Percentiles rank a stretch among this genome's conserved stretches.
These are phyloP conservation scores for Senecio squalidus DNA, from an alignment of 140 eudicot species.

Conservation along the genomic window DNA sequence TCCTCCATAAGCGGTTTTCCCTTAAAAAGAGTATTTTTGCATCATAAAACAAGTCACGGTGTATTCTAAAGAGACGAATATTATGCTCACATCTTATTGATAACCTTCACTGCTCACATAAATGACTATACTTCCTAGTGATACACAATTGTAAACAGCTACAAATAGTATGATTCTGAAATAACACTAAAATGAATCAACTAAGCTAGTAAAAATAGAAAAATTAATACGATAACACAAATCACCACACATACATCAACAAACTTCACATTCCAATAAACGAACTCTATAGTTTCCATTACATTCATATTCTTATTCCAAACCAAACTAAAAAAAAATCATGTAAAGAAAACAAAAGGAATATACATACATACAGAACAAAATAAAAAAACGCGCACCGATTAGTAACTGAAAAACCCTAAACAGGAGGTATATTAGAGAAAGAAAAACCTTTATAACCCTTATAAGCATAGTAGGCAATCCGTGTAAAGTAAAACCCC, in stretches of 20 bases:
- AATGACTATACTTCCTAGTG: too few relatives aligned
- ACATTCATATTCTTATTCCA: conserved; percentile 28
- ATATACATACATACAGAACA: conserved; percentile 17
- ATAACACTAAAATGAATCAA: background rate
- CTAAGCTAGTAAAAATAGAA: background rate
- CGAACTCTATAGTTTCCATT: conserved; percentile 26
- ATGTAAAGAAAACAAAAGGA: conserved; percentile 3
- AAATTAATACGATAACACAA: background rate
- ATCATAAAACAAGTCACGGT: too few relatives aligned
- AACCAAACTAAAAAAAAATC: conserved; percentile 1
- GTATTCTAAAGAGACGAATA: too few relatives aligned
- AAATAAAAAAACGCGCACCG: background rate
- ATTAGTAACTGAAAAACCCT: conserved; percentile 24
- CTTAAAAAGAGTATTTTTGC: too few relatives aligned
- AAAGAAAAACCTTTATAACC: conserved; percentile 94
- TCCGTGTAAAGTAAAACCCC: conserved; percentile 84
- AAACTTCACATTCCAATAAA: conserved; percentile 2
- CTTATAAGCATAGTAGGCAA: conserved; percentile 91
- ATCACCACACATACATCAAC: conserved; percentile 18
- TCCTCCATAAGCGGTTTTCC: too few relatives aligned
- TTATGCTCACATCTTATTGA: background rate
- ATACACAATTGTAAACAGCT: too few relatives aligned
- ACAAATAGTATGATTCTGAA: too few relatives aligned
- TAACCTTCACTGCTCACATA: too few relatives aligned
- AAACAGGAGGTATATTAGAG: conserved; percentile 77